phyloP scores from a whole-genome alignment of 2,329 filamentous ascomycete species.

The Neophaeococcomyces aloes region DNA sequence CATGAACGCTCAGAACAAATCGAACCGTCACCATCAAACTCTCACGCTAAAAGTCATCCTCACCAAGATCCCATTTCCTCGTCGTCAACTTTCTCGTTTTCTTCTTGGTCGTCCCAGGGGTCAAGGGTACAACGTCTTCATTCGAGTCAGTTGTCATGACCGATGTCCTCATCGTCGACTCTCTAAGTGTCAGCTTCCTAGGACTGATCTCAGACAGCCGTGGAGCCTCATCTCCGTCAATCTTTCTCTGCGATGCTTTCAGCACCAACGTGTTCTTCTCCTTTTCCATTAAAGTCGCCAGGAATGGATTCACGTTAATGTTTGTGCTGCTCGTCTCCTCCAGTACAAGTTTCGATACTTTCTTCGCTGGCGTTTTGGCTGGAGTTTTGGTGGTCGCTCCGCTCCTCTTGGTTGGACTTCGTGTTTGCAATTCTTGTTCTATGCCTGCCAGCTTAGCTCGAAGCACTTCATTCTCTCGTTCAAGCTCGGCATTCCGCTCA shows the following conservation, averaged over 20 bases:
- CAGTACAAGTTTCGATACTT: slow-evolving; percentile 9
- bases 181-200: slow-evolving; percentile 18
- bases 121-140: slow-evolving; percentile 11
- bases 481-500: slow-evolving; percentile 47
- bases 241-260: slow-evolving; percentile 12
- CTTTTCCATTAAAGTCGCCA: slow-evolving; percentile 12
- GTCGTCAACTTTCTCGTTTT: slow-evolving; percentile 36
- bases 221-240: slow-evolving; percentile 8
- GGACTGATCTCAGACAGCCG: slow-evolving; percentile 17
- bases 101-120: slow-evolving; percentile 27
- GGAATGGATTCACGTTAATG: slow-evolving; percentile 18
- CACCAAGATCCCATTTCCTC: slow-evolving; percentile 38
- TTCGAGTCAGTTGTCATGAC: not conserved
- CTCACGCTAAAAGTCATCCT: slow-evolving; percentile 18
- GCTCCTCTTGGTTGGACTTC: slow-evolving; percentile 52
- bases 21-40: slow-evolving; percentile 23
- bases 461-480: slow-evolving; percentile 61
- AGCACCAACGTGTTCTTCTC: slow-evolving; percentile 13
- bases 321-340: slow-evolving; percentile 17
- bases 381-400: slow-evolving; percentile 13
- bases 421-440: slow-evolving; percentile 53
- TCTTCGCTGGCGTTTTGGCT: slow-evolving; percentile 11
- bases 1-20: slow-evolving; percentile 16
- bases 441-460: slow-evolving; percentile 54
- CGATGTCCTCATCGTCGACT: slow-evolving; percentile 12